Percentiles rank a stretch among this genome's conserved stretches.
Conservation (phyloP, 345 rosid species). For the Gossypioides kirkii region DNA sequence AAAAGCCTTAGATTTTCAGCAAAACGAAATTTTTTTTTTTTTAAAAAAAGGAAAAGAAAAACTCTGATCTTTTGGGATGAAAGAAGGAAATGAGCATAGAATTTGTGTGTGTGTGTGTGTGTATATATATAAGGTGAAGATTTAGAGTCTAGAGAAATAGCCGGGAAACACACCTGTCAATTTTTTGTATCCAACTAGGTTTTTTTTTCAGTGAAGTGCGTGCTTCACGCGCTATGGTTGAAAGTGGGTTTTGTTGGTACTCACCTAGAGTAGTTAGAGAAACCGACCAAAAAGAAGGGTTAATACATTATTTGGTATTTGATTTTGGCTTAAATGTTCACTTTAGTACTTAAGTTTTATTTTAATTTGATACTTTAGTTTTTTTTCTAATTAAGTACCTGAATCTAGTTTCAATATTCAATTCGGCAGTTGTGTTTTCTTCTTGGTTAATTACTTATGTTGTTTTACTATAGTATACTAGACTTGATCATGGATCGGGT, state of each 20-base stretch:
- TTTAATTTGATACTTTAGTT: too few species aligned
- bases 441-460: too few species aligned
- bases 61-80: neutral
- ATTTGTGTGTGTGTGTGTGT: neutral
- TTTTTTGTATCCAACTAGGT: neutral
- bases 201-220: neutral
- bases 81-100: neutral
- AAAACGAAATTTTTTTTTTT: neutral
- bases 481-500: too few species aligned
- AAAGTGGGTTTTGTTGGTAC: neutral
- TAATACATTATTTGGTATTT: too few species aligned
- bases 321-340: too few species aligned
- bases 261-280: neutral
- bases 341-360: too few species aligned
- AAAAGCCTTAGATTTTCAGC: neutral
- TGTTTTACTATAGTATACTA: too few species aligned
- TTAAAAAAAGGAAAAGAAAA: neutral
- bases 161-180: slow-evolving; percentile 8
- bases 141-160: neutral
- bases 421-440: too few species aligned
- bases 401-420: too few species aligned
- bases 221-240: neutral
- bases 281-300: neutral
- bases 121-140: neutral
- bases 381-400: too few species aligned